Evolutionary conservation across 805 yeast genomes (phyloP), one percentile per base, ranked within the genome.

Genomic region (Saccharomycopsis fodiens): DNA sequence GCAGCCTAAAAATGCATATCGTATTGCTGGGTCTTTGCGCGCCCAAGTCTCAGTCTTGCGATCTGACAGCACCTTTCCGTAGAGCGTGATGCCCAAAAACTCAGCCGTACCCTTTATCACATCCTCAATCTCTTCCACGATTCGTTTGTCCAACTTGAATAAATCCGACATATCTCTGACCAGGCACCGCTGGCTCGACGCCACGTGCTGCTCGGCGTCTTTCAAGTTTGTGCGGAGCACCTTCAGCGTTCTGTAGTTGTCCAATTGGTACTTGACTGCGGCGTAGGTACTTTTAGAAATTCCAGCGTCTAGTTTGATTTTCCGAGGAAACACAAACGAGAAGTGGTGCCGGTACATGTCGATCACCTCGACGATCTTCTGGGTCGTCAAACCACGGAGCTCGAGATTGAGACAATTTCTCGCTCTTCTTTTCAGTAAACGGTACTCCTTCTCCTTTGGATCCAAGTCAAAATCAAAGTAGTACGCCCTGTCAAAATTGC

Each of bases 91-190:
- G 13, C 42, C 35, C n/a, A 48, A 30, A 13, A 21, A 21, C 20
- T 32, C 35, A 4, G 41, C 44, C 6, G 44, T 42, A 21, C 38
- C 31, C 39, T 48, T 48, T 4, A 48, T 32, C 5, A 38, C 34
- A 3, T 29, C n/a, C 21, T 48, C 48, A 8, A 48, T 41, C 20
- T 40, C 45, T 19, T 41, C 46, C 16, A 48, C 35, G n/a, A 48
- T 23, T 13, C 22, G n/a, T n/a, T 13, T 30, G 35, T 44, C 46
- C 8, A 48, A 22, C n/a, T 37, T 31, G 6, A 46, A 34, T 10
- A 25, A 37, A 30, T 42, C 46, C 5, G 44, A 22, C 27, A 42
- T 13, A 20, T 46, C 46, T 12, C 19, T 19, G 13, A 42, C 19
- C 13, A 45, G 42, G 4, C 46, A 30, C 23, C 35, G 31, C 12